Conservation (phyloP, 331 rosid genomes). For the Malus hybrid region DNA sequence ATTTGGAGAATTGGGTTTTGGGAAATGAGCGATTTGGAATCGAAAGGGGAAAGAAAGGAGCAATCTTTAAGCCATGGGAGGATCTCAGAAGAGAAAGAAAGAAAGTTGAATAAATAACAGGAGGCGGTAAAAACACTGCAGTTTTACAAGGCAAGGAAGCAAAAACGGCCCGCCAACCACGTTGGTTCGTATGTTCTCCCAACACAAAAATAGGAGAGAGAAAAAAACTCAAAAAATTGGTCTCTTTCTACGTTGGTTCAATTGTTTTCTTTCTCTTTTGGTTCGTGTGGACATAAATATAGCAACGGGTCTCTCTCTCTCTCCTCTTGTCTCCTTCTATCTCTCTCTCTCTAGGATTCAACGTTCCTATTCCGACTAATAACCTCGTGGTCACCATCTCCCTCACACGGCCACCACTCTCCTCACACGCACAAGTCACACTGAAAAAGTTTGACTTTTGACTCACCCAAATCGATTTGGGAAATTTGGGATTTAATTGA, state of each 20-base stretch:
- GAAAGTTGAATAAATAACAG: neutral
- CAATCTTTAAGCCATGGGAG: neutral
- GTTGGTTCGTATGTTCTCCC: neutral
- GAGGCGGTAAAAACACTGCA: neutral
- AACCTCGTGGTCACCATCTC: neutral
- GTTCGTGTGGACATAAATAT: neutral
- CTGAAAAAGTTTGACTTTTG: neutral
- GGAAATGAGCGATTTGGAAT: neutral
- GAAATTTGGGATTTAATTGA: neutral
- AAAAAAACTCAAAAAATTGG: neutral
- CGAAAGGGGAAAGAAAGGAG: neutral
- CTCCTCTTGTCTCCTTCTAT: neutral
- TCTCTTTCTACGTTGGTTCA: neutral
- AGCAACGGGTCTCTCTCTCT: neutral
- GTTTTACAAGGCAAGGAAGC: constrained; percentile 5
- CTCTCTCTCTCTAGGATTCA: neutral
- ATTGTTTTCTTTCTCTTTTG: neutral
- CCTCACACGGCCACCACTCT: too few relatives aligned
- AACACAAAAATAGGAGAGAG: neutral
- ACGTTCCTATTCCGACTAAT: neutral
- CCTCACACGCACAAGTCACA: neutral
- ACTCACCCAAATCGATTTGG: neutral
- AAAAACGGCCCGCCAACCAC: constrained; percentile 11
- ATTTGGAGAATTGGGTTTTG: neutral
- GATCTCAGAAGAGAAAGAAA: neutral